phyloP scores from a whole-genome alignment of 441 rosid species.

The Flueggea neowawraea region DNA sequence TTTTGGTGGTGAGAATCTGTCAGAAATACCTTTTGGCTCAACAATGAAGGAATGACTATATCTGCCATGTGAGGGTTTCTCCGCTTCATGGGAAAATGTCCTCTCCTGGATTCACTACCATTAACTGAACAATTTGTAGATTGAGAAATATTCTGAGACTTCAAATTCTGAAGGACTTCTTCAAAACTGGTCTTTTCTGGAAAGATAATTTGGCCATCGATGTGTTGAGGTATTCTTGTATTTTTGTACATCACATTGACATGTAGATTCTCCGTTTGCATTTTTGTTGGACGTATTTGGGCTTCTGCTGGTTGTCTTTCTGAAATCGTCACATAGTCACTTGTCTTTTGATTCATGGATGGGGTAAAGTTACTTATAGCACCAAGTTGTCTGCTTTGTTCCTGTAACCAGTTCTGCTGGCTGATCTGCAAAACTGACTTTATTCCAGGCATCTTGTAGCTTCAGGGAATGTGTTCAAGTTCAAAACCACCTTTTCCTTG shows the following conservation, averaged over 20 bases:
- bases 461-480: constrained; percentile 23
- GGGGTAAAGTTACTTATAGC: constrained; percentile 17
- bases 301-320: background rate
- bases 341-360: constrained; percentile 27
- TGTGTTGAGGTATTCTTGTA: constrained; percentile 28
- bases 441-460: constrained; percentile 15
- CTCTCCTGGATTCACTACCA: constrained; percentile 54
- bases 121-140: constrained; percentile 24
- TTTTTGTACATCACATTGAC: constrained; percentile 26
- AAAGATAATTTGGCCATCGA: constrained; percentile 24
- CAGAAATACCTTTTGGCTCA: constrained; percentile 35
- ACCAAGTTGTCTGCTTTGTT: constrained; percentile 31
- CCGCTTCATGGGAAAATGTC: constrained; percentile 32
- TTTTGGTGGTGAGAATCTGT: constrained; percentile 26
- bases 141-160: constrained; percentile 25
- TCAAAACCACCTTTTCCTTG: constrained; percentile 8
- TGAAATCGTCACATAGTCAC: constrained; percentile 7
- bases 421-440: constrained; percentile 26
- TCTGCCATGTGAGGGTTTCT: constrained; percentile 23
- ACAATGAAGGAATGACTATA: constrained; percentile 21
- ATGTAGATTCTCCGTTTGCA: constrained; percentile 22
- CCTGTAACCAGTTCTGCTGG: constrained; percentile 26
- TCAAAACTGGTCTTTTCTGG: constrained; percentile 21
- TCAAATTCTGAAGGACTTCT: constrained; percentile 27
- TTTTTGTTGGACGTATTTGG: constrained; percentile 26